phyloP scores from a whole-genome alignment of 129 eudicot genomes.

The Artemisia argyi region DNA sequence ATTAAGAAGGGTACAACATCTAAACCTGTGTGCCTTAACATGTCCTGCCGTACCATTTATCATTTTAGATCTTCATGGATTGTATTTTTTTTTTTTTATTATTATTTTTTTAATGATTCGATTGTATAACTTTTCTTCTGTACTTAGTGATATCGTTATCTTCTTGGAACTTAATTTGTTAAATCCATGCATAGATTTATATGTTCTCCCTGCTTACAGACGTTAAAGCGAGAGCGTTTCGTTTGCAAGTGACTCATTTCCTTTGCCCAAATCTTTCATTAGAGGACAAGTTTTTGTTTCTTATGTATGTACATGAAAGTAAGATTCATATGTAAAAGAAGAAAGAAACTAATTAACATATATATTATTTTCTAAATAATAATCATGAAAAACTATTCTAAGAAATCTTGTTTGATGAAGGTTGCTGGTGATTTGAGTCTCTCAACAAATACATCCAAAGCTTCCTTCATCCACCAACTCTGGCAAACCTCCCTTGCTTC shows the following conservation, averaged over 20 bases:
- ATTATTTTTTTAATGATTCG: too few species aligned
- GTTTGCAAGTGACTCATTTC: background rate
- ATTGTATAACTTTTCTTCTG: too few species aligned
- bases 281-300: background rate
- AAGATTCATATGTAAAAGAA: conserved; percentile 11
- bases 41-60: too few species aligned
- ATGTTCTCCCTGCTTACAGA: too few species aligned
- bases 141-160: too few species aligned
- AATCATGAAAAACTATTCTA: background rate
- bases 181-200: background rate
- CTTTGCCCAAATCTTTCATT: conserved; percentile 20
- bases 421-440: conserved; percentile 38
- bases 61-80: too few species aligned
- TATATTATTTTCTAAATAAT: background rate
- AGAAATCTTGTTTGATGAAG: conserved; percentile 30
- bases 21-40: too few species aligned
- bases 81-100: too few species aligned
- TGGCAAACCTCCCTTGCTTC: conserved; percentile 78
- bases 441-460: conserved; percentile 65
- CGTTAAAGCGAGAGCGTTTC: too few species aligned
- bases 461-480: conserved; percentile 91
- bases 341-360: background rate
- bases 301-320: conserved; percentile 12
- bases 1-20: too few species aligned
- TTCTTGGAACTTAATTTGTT: too few species aligned